Percentiles rank a stretch among this genome's conserved stretches.
Conservation (phyloP, 306 rosid genomes). For the Amphicarpaea edgeworthii region DNA sequence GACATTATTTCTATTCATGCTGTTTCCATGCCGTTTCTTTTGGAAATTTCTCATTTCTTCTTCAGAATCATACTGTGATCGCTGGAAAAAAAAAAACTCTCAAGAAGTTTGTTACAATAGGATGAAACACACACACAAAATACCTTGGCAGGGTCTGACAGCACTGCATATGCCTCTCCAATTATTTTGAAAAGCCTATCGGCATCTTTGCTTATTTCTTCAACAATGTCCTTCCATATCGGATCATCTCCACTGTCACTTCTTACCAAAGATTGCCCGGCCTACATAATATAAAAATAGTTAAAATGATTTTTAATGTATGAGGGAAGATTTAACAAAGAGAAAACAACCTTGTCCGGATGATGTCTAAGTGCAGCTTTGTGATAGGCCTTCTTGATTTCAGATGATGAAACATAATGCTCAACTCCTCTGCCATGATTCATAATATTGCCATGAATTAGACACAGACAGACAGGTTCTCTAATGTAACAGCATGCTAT, state of each 20-base stretch:
- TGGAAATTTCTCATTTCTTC: conserved; percentile 17
- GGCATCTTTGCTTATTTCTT: conserved; percentile 19
- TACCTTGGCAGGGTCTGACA: conserved; percentile 30
- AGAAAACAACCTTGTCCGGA: conserved; percentile 24
- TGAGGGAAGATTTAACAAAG: conserved; percentile 21
- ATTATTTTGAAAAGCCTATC: conserved; percentile 26
- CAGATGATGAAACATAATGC: conserved; percentile 18
- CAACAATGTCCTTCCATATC: conserved; percentile 28
- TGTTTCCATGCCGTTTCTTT: conserved; percentile 9
- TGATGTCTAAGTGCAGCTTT: conserved; percentile 28
- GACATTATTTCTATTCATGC: conserved; percentile 54
- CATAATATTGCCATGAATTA: not conserved
- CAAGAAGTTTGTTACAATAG: not conserved
- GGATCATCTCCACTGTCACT: conserved; percentile 18
- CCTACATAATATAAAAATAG: not conserved
- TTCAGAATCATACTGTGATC: conserved; percentile 19
- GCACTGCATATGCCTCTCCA: conserved; percentile 26
- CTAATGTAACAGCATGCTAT: conserved; percentile 9
- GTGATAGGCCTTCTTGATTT: conserved; percentile 33
- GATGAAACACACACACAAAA: not conserved
- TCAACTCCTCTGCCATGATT: conserved; percentile 30
- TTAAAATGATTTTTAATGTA: conserved; percentile 6
- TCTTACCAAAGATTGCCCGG: conserved; percentile 8
- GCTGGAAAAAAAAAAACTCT: not conserved
- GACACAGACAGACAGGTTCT: not conserved